Conservation (phyloP, 352 stramenopile genomes). For the Pythium monospermum region DNA sequence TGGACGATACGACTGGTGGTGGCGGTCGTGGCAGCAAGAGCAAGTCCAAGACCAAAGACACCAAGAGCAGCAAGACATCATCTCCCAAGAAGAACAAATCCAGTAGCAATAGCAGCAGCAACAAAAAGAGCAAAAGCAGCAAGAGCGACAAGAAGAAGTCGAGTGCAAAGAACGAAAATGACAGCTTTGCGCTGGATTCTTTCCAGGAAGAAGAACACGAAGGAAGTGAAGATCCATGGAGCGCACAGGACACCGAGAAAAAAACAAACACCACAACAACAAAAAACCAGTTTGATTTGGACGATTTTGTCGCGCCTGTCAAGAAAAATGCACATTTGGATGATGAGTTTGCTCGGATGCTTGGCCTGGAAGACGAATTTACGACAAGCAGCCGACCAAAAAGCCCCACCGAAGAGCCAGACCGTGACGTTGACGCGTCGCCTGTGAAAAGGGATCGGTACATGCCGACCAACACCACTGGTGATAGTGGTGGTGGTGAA, state of each 20-base stretch:
- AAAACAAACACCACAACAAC: constrained; percentile 6
- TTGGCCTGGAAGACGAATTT: constrained; percentile 45
- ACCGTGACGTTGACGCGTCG: not conserved
- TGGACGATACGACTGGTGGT: constrained; percentile 27
- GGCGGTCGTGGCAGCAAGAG: constrained; percentile 21
- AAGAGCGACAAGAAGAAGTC: constrained; percentile 44
- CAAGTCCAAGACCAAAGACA: constrained; percentile 36
- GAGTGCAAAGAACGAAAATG: constrained; percentile 18
- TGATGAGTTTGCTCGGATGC: constrained; percentile 63
- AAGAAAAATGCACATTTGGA: constrained; percentile 41
- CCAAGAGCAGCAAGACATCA: constrained; percentile 20
- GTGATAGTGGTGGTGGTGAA: constrained; percentile 11
- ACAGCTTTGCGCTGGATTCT: constrained; percentile 17
- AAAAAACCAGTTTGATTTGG: constrained; percentile 14
- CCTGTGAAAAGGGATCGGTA: constrained; percentile 8
- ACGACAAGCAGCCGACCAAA: not conserved
- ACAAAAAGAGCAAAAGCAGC: constrained; percentile 19
- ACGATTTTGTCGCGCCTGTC: constrained; percentile 16
- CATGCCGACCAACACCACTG: not conserved
- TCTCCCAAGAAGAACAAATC: constrained; percentile 24
- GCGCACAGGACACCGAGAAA: too few relatives aligned
- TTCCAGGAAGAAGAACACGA: constrained; percentile 25
- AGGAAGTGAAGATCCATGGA: constrained; percentile 21
- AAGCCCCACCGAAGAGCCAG: not conserved
- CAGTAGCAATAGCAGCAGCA: constrained; percentile 28